Conservation (phyloP, 1,284 basidiomycete species). For the Rhodotorula sp. region DNA sequence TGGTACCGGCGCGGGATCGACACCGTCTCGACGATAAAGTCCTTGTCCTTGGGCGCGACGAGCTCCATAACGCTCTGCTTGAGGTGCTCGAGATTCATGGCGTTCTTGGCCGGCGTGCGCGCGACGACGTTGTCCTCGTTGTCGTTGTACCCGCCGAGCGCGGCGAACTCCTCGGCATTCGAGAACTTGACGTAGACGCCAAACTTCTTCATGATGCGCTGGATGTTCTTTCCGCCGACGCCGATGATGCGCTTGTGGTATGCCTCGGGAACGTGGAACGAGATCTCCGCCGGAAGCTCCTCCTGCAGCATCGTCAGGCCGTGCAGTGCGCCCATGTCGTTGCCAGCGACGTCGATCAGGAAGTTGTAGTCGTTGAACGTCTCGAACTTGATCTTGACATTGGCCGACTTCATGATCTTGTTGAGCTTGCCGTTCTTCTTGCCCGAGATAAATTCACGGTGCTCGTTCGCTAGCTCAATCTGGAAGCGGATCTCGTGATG, state of each 20-base stretch:
- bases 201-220: slow-evolving; percentile 99
- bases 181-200: slow-evolving; percentile 99
- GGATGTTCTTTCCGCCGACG: slow-evolving; percentile 96
- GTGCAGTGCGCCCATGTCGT: slow-evolving; percentile 77
- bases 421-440: slow-evolving; percentile 99
- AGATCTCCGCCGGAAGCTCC: slow-evolving; percentile 97
- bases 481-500: slow-evolving; percentile 98
- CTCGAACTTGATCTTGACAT: slow-evolving; percentile 98
- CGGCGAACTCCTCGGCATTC: slow-evolving; percentile 95
- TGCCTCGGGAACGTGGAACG: slow-evolving; percentile 96
- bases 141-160: slow-evolving; percentile 91
- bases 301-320: slow-evolving; percentile 90
- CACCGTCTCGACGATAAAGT: slow-evolving; percentile 90
- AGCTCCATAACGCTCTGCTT: slow-evolving; percentile 97
- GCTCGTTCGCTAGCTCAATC: slow-evolving; percentile 96
- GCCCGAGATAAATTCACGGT: slow-evolving; percentile 95
- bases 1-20: slow-evolving; percentile 93
- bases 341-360: slow-evolving; percentile 76
- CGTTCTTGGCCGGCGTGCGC: slow-evolving; percentile 95
- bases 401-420: slow-evolving; percentile 95
- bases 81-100: slow-evolving; percentile 89
- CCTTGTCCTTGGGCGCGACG: slow-evolving; percentile 96
- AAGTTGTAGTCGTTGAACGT: slow-evolving; percentile 99
- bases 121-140: slow-evolving; percentile 99
- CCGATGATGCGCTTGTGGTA: slow-evolving; percentile 99